Percentiles rank a stretch among this genome's conserved stretches.
phyloP scores from a whole-genome alignment of 768 basidiomycete genomes.

The Mycena floridula region DNA sequence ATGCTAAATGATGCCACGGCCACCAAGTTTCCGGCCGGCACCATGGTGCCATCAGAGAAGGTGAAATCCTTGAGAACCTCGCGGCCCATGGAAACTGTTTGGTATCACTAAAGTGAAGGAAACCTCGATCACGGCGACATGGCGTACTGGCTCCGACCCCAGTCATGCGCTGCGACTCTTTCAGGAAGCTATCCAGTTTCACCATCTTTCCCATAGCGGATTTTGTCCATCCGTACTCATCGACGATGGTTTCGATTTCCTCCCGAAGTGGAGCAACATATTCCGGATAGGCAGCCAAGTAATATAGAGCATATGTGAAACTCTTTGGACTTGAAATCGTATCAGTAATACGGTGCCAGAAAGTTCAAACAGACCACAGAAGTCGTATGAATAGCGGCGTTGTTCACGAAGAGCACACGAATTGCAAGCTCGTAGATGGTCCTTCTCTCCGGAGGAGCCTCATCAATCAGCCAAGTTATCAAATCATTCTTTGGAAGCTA shows the following conservation, averaged over 20 bases:
- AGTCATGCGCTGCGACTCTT: conserved; percentile 22
- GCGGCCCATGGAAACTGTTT: too few species aligned
- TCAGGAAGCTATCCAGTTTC: conserved; percentile 31
- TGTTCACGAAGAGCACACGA: conserved; percentile 29
- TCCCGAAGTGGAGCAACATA: conserved; percentile 16
- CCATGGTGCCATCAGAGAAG: conserved; percentile 28
- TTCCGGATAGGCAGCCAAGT: conserved; percentile 14
- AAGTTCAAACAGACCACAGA: too few species aligned
- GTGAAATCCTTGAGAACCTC: conserved; percentile 24
- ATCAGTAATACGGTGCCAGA: too few species aligned
- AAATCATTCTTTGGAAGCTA: conserved; percentile 30
- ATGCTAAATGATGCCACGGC: conserved; percentile 10
- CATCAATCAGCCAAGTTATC: conserved; percentile 34
- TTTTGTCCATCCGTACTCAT: conserved; percentile 27
- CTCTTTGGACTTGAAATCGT: too few species aligned
- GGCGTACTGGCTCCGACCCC: conserved; percentile 12
- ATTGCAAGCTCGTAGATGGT: conserved; percentile 18
- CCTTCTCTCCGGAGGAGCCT: conserved; percentile 16
- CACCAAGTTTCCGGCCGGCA: conserved; percentile 25
- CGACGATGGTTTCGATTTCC: conserved; percentile 17
- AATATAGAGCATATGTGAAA: conserved; percentile 12
- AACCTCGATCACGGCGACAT: too few species aligned
- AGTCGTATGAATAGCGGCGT: conserved; percentile 31
- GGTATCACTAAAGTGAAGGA: too few species aligned
- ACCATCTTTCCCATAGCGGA: conserved; percentile 22